phyloP scores from a whole-genome alignment of 371 early-diverging fungal genomes.

The Mucor lusitanicus region DNA sequence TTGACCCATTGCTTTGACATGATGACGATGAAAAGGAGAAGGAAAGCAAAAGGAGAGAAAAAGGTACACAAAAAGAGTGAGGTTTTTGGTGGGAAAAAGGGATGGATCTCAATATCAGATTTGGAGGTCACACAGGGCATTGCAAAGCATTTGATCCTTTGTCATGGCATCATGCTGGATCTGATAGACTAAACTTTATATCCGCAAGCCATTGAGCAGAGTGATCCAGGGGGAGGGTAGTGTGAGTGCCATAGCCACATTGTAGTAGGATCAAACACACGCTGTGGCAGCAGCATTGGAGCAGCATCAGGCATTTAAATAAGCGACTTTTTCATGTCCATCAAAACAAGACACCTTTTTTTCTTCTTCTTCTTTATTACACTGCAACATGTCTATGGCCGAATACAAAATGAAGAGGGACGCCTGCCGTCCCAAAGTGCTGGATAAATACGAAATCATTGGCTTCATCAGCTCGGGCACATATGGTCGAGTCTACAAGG shows the following conservation, averaged over 20 bases:
- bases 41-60: not conserved
- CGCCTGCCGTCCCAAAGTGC: conserved; percentile 63
- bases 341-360: not conserved
- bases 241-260: too few relatives aligned
- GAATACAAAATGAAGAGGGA: conserved; percentile 65
- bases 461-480: conserved; percentile 94
- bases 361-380: not conserved
- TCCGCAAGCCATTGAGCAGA: not conserved
- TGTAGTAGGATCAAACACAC: too few relatives aligned
- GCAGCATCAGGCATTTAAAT: not conserved
- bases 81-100: not conserved
- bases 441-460: conserved; percentile 80
- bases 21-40: not conserved
- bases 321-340: not conserved
- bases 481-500: conserved; percentile 94
- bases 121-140: not conserved
- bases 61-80: not conserved
- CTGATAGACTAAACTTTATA: too few relatives aligned
- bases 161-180: not conserved
- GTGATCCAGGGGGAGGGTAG: not conserved
- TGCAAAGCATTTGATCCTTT: not conserved
- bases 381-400: conserved; percentile 46
- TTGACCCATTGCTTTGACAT: not conserved
- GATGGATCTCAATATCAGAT: not conserved
- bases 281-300: not conserved